Evolutionary conservation across 2,329 filamentous ascomycete genomes (phyloP).

Genomic region (Canariomyces notabilis): DNA sequence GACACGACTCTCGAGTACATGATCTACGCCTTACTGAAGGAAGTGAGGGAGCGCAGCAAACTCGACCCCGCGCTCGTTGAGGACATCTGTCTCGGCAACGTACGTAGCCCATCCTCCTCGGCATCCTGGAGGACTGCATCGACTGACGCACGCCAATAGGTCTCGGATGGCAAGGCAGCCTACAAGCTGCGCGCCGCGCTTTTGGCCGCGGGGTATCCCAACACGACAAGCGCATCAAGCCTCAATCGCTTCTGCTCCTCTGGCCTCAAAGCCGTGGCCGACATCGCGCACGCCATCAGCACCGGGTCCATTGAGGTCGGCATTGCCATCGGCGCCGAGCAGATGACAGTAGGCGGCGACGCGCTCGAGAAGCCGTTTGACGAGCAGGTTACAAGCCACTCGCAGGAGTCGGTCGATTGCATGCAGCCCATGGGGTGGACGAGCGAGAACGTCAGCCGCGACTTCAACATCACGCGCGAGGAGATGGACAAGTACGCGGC

Average conservation of each 20-base stretch:
- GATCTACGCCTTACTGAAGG: conserved; percentile 74
- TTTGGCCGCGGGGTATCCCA: conserved; percentile 88
- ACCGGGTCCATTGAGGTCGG: conserved; percentile 79
- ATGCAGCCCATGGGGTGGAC: conserved; percentile 98
- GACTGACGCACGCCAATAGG: conserved; percentile 41
- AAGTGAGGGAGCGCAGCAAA: conserved; percentile 65
- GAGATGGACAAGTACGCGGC: conserved; percentile 80
- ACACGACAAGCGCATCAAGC: conserved; percentile 74
- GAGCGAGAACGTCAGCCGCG: conserved; percentile 87
- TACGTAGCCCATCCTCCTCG: conserved; percentile 39
- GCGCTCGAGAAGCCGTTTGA: conserved; percentile 68
- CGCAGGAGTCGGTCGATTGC: conserved; percentile 77
- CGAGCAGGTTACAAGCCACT: conserved; percentile 63
- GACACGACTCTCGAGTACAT: conserved; percentile 87
- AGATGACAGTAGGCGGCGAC: conserved; percentile 74
- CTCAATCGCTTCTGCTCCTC: conserved; percentile 98
- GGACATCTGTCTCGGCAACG: conserved; percentile 90
- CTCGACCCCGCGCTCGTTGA: conserved; percentile 77
- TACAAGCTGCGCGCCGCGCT: conserved; percentile 88
- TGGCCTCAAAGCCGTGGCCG: conserved; percentile 89
- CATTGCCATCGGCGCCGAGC: conserved; percentile 81
- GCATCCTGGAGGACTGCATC: background rate
- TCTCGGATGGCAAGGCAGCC: conserved; percentile 77
- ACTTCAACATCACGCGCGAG: conserved; percentile 80
- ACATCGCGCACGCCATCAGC: conserved; percentile 84